Evolutionary conservation across 1,139 yeast genomes (phyloP).

Genomic region (Hemisphaericaspora xylanilytica): DNA sequence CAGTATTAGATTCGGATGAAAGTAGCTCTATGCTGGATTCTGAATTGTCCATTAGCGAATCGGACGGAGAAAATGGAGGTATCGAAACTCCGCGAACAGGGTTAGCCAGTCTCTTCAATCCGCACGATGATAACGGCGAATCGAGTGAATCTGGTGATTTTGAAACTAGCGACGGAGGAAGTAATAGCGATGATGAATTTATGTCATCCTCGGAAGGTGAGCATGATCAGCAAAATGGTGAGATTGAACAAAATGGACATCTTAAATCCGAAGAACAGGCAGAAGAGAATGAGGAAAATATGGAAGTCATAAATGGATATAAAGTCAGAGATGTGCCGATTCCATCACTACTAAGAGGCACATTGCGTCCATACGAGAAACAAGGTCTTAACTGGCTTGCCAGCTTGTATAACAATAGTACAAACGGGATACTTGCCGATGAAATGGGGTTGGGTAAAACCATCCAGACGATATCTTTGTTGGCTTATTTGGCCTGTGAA

Average conservation of each 20-base stretch:
- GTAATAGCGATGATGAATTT: conserved; percentile 18
- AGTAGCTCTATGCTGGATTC: conserved; percentile 9
- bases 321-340: conserved; percentile 67
- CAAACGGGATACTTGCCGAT: conserved; percentile 96
- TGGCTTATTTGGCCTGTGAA: conserved; percentile 88
- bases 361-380: conserved; percentile 86
- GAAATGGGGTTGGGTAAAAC: conserved; percentile 99
- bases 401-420: conserved; percentile 84
- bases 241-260: conserved; percentile 12
- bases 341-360: conserved; percentile 74
- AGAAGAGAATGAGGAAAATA: conserved; percentile 20
- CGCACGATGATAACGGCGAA: conserved; percentile 7
- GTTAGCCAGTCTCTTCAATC: conserved; percentile 12
- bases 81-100: conserved; percentile 3
- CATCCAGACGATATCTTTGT: conserved; percentile 86
- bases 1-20: conserved; percentile 25
- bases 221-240: conserved; percentile 16
- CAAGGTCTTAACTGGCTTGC: conserved; percentile 98
- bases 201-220: conserved; percentile 25
- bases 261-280: conserved; percentile 21
- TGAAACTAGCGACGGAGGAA: conserved; percentile 15
- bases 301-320: conserved; percentile 36
- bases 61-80: conserved; percentile 7
- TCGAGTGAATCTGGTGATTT: conserved; percentile 15
- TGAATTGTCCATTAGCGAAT: conserved; percentile 14